Conservation (phyloP, 1,139 yeast species). For the Yamadazyma blattariae region DNA sequence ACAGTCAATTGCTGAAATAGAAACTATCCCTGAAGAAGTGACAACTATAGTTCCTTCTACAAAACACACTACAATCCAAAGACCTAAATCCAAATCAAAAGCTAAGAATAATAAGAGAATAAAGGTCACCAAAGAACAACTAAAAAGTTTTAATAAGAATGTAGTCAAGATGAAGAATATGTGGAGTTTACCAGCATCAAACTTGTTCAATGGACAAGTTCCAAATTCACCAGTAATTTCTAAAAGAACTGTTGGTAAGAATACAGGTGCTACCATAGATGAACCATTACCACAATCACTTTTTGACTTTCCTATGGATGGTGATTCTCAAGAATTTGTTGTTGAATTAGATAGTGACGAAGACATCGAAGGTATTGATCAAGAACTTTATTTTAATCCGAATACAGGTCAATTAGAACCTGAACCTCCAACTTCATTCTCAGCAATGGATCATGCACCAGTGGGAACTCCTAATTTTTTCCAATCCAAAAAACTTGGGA, state of each 20-base stretch:
- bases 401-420: conserved; percentile 31
- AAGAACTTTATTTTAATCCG: conserved; percentile 35
- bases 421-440: conserved; percentile 31
- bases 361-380: conserved; percentile 15
- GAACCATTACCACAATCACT: conserved; percentile 15
- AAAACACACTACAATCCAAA: not conserved
- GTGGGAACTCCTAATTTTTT: not conserved
- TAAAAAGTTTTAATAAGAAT: conserved; percentile 16
- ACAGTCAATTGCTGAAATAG: not conserved
- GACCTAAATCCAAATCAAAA: not conserved
- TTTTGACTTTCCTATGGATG: conserved; percentile 10
- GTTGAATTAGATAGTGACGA: conserved; percentile 34
- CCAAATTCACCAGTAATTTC: conserved; percentile 4
- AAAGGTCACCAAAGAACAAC: conserved; percentile 11
- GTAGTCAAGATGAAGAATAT: conserved; percentile 23
- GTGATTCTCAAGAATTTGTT: conserved; percentile 24
- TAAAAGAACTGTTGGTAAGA: not conserved
- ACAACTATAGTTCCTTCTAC: conserved; percentile 1
- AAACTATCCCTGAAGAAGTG: not conserved
- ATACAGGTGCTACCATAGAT: conserved; percentile 5
- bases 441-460: conserved; percentile 16
- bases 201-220: conserved; percentile 13
- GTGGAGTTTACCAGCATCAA: conserved; percentile 37
- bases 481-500: not conserved
- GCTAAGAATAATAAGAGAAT: conserved; percentile 7